Percentiles rank a stretch among this genome's conserved stretches.
These are phyloP conservation scores for Fusarium citri DNA, from an alignment of 2,329 filamentous ascomycete genomes.

Conservation along the genomic window DNA sequence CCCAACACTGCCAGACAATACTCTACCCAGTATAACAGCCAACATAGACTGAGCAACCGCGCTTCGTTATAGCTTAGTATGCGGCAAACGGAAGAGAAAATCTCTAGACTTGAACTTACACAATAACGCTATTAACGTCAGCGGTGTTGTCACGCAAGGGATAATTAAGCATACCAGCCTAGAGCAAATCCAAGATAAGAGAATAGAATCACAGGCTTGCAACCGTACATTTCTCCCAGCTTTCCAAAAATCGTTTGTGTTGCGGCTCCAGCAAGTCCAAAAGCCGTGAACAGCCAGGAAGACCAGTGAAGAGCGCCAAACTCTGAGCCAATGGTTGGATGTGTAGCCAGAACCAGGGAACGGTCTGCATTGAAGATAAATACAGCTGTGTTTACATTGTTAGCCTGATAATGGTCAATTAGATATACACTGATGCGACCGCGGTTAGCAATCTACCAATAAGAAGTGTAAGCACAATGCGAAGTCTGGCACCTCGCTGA, in stretches of 20 bases:
- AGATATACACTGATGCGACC: too few species aligned
- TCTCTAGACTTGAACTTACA: conserved; percentile 20
- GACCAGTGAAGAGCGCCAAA: conserved; percentile 68
- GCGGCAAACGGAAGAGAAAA: accelerated
- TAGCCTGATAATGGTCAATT: too few species aligned
- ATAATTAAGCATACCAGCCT: conserved; percentile 51
- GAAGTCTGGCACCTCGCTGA: background rate
- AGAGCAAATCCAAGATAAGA: conserved; percentile 47
- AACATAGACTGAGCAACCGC: conserved; percentile 60
- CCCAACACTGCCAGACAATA: conserved; percentile 64
- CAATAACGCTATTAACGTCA: conserved; percentile 17
- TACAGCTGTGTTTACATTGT: too few species aligned
- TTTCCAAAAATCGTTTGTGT: conserved; percentile 53
- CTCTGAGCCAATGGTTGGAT: conserved; percentile 70
- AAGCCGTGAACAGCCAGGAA: conserved; percentile 54
- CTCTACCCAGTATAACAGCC: conserved; percentile 62
- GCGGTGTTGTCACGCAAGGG: background rate
- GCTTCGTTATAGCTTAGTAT: conserved; percentile 9
- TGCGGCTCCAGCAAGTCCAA: conserved; percentile 48
- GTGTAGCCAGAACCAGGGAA: conserved; percentile 74
- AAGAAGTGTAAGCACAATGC: background rate
- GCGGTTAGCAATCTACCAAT: background rate
- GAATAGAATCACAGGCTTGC: conserved; percentile 43
- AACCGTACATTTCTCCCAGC: conserved; percentile 47
- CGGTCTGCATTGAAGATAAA: conserved; percentile 75